Evolutionary conservation across 495 filamentous ascomycete genomes (phyloP).

Genomic region (Sordaria brevicollis): DNA sequence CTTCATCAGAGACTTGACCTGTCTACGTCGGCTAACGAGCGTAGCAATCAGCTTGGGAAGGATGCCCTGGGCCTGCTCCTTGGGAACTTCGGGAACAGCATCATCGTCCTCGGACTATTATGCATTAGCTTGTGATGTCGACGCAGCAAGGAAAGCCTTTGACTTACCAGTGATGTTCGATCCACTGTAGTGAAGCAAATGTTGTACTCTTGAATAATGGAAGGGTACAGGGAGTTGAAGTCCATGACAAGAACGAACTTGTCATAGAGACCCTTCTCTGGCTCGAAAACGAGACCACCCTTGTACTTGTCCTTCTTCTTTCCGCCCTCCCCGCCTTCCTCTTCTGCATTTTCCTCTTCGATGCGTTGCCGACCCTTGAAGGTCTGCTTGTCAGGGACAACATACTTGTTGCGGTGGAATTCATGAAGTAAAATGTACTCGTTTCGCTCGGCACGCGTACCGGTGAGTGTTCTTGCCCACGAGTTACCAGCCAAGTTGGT

Average conservation of each 20-base stretch:
- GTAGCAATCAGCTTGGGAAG: conserved; percentile 83
- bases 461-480: conserved; percentile 91
- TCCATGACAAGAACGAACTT: conserved; percentile 98
- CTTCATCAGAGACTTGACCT: conserved; percentile 96
- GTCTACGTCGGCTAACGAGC: conserved; percentile 72
- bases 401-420: conserved; percentile 91
- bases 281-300: conserved; percentile 95
- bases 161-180: conserved; percentile 47
- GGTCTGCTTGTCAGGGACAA: conserved; percentile 85
- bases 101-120: conserved; percentile 69
- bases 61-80: conserved; percentile 64
- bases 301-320: conserved; percentile 99
- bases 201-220: conserved; percentile 98
- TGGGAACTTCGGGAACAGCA: conserved; percentile 57
- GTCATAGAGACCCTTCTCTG: conserved; percentile 94
- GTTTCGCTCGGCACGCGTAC: conserved; percentile 93
- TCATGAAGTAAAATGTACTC: conserved; percentile 98
- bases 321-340: conserved; percentile 50
- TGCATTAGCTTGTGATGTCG: conserved; percentile 10
- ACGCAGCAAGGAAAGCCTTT: background rate
- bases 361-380: conserved; percentile 58
- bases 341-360: conserved; percentile 52
- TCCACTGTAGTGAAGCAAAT: conserved; percentile 99
- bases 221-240: conserved; percentile 97
- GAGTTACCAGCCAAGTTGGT: conserved; percentile 97